These are phyloP conservation scores for Lichtheimia hyalospora DNA, from an alignment of 371 early-diverging fungal species.

Conservation along the genomic window DNA sequence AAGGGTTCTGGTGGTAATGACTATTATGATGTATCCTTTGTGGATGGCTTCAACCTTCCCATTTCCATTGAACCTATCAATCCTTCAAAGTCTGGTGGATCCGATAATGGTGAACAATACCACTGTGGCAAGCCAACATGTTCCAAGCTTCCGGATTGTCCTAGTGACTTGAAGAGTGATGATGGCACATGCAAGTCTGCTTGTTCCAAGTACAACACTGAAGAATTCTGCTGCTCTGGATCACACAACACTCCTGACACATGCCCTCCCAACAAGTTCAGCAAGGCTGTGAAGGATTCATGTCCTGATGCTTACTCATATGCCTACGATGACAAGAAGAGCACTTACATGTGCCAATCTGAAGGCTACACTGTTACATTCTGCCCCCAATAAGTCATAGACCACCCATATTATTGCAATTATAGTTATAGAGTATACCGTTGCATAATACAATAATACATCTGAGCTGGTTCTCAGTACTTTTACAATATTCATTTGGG, in stretches of 20 bases:
- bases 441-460: no score
- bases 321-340: slow-evolving; percentile 51
- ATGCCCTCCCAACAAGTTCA: slow-evolving; percentile 31
- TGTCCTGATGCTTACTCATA: slow-evolving; percentile 46
- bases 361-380: slow-evolving; percentile 40
- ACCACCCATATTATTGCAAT: no score
- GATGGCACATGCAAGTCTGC: slow-evolving; percentile 33
- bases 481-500: no score
- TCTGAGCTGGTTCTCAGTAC: no score
- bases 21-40: slow-evolving; percentile 44
- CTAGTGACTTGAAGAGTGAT: slow-evolving; percentile 23
- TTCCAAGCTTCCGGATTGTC: slow-evolving; percentile 27
- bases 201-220: slow-evolving; percentile 28
- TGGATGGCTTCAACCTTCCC: slow-evolving; percentile 45
- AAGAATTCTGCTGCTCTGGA: slow-evolving; percentile 41
- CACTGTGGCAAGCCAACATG: slow-evolving; percentile 29
- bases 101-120: slow-evolving; percentile 10
- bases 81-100: slow-evolving; percentile 11
- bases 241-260: slow-evolving; percentile 20
- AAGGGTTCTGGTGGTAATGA: no score
- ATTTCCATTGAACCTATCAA: slow-evolving; percentile 26
- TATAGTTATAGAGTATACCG: no score
- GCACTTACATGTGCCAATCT: slow-evolving; percentile 39
- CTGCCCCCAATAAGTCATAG: slow-evolving; percentile 16
- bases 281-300: slow-evolving; percentile 22